Conservation (phyloP, 768 basidiomycete species). For the Boletellus emodensis region DNA sequence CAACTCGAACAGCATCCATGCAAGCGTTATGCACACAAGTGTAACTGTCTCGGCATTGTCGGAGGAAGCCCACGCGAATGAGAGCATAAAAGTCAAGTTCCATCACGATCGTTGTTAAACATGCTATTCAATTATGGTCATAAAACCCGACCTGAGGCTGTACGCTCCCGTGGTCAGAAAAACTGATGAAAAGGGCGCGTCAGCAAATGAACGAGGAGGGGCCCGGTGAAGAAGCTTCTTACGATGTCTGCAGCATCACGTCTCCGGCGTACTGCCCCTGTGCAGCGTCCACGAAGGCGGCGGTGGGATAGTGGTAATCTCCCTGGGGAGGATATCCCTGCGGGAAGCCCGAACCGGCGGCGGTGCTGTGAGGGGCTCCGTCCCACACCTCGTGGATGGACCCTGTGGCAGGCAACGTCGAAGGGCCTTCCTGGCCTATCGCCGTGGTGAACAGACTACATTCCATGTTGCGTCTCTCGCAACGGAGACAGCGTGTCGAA, state of each 20-base stretch:
- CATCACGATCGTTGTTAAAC: conserved; percentile 10
- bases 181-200: conserved; percentile 1
- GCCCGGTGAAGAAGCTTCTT: background rate
- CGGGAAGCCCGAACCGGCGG: conserved; percentile 1
- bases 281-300: background rate
- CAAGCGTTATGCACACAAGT: conserved; percentile 5
- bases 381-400: conserved; percentile 5
- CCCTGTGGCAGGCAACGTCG: background rate
- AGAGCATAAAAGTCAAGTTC: conserved; percentile 2
- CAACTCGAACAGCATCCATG: background rate
- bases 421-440: conserved; percentile 5
- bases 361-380: conserved; percentile 1
- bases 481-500: conserved; percentile 15
- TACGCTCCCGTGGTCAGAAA: conserved; percentile 7
- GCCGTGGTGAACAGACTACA: conserved; percentile 18
- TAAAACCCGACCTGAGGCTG: conserved; percentile 11
- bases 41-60: background rate
- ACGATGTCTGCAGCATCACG: conserved; percentile 6
- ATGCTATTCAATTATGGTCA: conserved; percentile 2
- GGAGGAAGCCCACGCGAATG: conserved; percentile 1
- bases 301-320: background rate
- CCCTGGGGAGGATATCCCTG: background rate
- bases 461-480: conserved; percentile 1
- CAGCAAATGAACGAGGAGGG: background rate
- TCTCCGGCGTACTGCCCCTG: conserved; percentile 8